phyloP scores from a whole-genome alignment of 139 green algal species.

The Nannochloris sp. region DNA sequence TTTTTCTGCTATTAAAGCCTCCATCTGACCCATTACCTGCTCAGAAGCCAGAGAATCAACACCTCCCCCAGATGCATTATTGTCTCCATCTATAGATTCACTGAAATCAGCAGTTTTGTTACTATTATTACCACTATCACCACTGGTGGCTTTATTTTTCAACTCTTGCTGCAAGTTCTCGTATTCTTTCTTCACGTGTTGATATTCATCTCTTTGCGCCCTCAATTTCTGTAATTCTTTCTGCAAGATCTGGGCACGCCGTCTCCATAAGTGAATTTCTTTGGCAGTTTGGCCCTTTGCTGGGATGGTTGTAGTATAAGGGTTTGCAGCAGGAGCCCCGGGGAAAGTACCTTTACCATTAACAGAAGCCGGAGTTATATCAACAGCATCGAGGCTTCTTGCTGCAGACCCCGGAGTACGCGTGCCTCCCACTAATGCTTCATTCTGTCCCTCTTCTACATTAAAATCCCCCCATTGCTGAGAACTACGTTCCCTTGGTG shows the following conservation, averaged over 20 bases:
- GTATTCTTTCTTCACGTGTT: constrained; percentile 19
- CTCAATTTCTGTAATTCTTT: constrained; percentile 18
- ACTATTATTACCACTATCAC: no score
- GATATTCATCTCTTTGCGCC: constrained; percentile 15
- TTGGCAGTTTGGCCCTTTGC: background rate
- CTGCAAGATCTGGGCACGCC: constrained; percentile 8
- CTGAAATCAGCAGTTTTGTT: no score
- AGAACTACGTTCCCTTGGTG: background rate
- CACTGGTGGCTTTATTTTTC: no score
- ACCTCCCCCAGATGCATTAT: no score
- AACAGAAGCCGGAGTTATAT: background rate
- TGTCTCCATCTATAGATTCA: no score
- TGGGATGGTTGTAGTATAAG: background rate
- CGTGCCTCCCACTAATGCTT: no score
- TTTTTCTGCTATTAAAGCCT: constrained; percentile 47
- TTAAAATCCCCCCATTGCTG: background rate
- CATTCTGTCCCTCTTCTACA: background rate
- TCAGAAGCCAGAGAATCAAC: background rate
- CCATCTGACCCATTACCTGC: constrained; percentile 32
- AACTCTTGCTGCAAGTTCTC: constrained; percentile 8
- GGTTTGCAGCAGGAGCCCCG: no score
- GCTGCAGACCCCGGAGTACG: no score
- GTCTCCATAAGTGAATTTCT: constrained; percentile 13
- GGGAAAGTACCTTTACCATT: no score
- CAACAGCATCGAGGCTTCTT: background rate